phyloP scores from a whole-genome alignment of 345 rosid species.

The Salix caprea region DNA sequence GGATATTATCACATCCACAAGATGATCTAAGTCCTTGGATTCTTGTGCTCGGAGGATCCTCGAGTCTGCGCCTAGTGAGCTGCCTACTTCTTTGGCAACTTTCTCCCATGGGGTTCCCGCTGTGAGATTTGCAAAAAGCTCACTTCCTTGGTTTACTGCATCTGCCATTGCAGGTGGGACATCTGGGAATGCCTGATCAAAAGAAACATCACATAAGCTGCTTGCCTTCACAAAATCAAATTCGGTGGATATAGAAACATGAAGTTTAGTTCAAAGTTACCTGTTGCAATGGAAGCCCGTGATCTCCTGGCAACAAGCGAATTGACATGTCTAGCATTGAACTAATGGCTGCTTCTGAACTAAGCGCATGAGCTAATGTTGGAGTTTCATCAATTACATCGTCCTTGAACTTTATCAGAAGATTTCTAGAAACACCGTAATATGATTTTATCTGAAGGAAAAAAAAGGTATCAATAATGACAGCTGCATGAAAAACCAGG shows the following conservation, averaged over 20 bases:
- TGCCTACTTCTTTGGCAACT: slow-evolving; percentile 87
- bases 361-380: slow-evolving; percentile 74
- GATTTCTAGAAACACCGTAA: slow-evolving; percentile 88
- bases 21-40: slow-evolving; percentile 62
- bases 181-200: slow-evolving; percentile 75
- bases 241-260: neutral
- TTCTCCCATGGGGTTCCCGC: slow-evolving; percentile 93
- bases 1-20: slow-evolving; percentile 66
- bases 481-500: neutral
- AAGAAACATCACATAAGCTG: neutral
- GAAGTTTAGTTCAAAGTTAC: slow-evolving; percentile 34
- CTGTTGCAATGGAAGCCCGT: slow-evolving; percentile 93
- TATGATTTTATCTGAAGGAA: slow-evolving; percentile 76
- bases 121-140: slow-evolving; percentile 66
- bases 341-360: slow-evolving; percentile 87
- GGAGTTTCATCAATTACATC: slow-evolving; percentile 88
- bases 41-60: slow-evolving; percentile 54
- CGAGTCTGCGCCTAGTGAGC: slow-evolving; percentile 62
- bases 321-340: slow-evolving; percentile 95
- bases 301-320: slow-evolving; percentile 84
- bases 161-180: slow-evolving; percentile 98
- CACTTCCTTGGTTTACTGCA: slow-evolving; percentile 86
- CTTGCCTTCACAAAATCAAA: neutral
- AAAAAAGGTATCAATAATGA: slow-evolving; percentile 7
- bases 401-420: slow-evolving; percentile 80